phyloP scores from a whole-genome alignment of 2,329 filamentous ascomycete species.

The Exophiala spinifera region DNA sequence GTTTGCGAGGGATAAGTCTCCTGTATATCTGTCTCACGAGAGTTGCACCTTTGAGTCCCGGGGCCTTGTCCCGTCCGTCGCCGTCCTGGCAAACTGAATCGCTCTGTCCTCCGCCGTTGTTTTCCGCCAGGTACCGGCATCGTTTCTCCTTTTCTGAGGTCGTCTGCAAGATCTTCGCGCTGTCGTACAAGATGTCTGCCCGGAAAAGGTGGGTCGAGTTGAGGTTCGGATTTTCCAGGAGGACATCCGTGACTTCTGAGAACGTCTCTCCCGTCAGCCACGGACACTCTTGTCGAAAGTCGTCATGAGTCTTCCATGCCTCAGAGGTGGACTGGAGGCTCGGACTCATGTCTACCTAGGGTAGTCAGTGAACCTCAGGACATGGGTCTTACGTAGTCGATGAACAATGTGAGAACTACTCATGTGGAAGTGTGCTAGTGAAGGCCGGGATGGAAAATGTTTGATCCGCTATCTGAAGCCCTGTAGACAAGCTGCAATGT shows the following conservation, averaged over 20 bases:
- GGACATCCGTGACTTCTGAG: conserved; percentile 50
- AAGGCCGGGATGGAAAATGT: too few species aligned
- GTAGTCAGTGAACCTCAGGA: too few species aligned
- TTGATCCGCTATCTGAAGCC: too few species aligned
- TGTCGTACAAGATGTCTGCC: conserved; percentile 60
- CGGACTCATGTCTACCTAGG: background rate
- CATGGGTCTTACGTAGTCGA: too few species aligned
- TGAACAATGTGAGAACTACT: too few species aligned
- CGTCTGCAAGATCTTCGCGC: conserved; percentile 38
- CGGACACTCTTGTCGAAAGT: conserved; percentile 8
- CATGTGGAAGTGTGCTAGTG: too few species aligned
- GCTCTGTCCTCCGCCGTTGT: too few species aligned
- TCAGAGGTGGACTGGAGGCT: background rate
- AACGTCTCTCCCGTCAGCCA: conserved; percentile 33
- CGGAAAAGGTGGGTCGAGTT: conserved; percentile 58
- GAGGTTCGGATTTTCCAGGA: conserved; percentile 55
- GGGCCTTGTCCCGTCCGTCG: conserved; percentile 21
- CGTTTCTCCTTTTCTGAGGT: conserved; percentile 34
- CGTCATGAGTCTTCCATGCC: conserved; percentile 10
- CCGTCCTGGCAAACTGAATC: too few species aligned
- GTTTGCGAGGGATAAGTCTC: conserved; percentile 77
- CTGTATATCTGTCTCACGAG: conserved; percentile 67
- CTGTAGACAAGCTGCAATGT: too few species aligned
- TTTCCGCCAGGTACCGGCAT: conserved; percentile 5
- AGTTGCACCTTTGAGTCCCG: conserved; percentile 32